These are phyloP conservation scores for Prunus fruticosa DNA, from an alignment of 306 rosid genomes.

Conservation along the genomic window DNA sequence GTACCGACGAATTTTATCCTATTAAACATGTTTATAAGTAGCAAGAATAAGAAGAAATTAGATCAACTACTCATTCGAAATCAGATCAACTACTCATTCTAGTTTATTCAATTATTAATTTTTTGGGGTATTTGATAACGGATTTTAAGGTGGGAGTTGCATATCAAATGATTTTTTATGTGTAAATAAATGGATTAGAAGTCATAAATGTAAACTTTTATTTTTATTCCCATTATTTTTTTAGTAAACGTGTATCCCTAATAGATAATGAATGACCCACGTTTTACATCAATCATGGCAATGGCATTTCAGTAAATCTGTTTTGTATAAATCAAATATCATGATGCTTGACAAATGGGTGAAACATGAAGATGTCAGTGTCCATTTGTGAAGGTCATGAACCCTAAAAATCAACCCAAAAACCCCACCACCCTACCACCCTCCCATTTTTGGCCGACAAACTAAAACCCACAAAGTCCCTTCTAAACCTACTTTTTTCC, in stretches of 20 bases:
- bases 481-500: slow-evolving; percentile 5
- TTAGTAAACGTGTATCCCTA: not conserved
- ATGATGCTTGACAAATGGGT: not conserved
- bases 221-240: too few species aligned
- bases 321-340: not conserved
- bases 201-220: fast-evolving
- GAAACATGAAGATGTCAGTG: not conserved
- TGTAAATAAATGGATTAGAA: too few species aligned
- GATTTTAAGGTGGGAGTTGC: too few species aligned
- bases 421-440: not conserved
- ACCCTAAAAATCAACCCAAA: not conserved
- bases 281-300: not conserved
- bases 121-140: too few species aligned
- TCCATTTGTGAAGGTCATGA: not conserved
- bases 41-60: too few species aligned
- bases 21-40: too few species aligned
- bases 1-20: too few species aligned
- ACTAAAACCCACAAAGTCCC: not conserved
- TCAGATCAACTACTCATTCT: too few species aligned
- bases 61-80: too few species aligned
- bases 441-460: slow-evolving; percentile 11
- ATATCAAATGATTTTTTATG: too few species aligned
- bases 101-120: too few species aligned
- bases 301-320: not conserved
- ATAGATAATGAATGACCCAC: not conserved